A percentile compares a stretch with the other conserved stretches of the same genome.
Conservation (phyloP, 2,329 filamentous ascomycete species). For the Rutstroemia sp. region DNA sequence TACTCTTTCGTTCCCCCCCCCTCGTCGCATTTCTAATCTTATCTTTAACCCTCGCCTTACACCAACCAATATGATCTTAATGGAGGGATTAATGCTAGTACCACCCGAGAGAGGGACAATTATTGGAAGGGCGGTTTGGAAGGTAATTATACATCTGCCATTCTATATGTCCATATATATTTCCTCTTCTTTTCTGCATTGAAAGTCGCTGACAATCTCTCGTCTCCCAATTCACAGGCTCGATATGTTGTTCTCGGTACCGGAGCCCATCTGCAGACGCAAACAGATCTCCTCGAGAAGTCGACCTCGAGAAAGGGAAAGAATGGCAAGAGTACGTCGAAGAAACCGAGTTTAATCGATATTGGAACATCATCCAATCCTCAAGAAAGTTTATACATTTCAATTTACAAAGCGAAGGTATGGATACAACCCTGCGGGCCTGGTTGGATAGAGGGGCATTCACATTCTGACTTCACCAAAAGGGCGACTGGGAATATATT, state of each 20-base stretch:
- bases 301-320: constrained; percentile 9
- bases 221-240: constrained; percentile 33
- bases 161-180: constrained; percentile 5
- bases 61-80: constrained; percentile 28
- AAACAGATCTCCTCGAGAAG: constrained; percentile 39
- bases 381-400: constrained; percentile 23
- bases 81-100: constrained; percentile 44
- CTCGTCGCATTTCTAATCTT: too few species aligned
- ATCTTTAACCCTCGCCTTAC: too few species aligned
- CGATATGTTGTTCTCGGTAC: constrained; percentile 53
- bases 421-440: background rate
- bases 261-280: constrained; percentile 33
- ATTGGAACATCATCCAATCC: constrained; percentile 8
- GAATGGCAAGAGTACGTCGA: constrained; percentile 15
- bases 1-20: too few species aligned
- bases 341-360: constrained; percentile 27
- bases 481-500: constrained; percentile 31
- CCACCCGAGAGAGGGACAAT: constrained; percentile 46
- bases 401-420: constrained; percentile 32
- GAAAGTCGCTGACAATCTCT: background rate
- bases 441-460: too few species aligned
- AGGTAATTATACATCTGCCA: constrained; percentile 33
- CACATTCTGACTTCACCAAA: background rate
- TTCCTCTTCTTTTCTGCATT: background rate
- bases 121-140: constrained; percentile 45